A percentile compares a stretch with the other conserved stretches of the same genome.
phyloP scores from a whole-genome alignment of 176 grass and related monocot genomes.

The Juncus effusus region DNA sequence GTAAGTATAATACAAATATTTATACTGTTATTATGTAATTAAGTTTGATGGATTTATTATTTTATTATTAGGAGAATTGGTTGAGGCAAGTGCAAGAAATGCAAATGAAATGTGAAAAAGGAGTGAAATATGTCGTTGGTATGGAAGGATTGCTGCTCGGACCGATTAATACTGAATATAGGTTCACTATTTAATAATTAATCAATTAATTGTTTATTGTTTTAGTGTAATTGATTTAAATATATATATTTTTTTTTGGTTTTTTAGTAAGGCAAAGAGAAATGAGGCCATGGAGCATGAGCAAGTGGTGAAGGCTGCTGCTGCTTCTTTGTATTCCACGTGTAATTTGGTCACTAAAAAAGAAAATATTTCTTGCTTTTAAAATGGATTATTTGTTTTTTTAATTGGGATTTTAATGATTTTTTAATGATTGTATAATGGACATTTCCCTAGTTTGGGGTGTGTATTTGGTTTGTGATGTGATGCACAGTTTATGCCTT shows the following conservation, averaged over 20 bases:
- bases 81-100: constrained; percentile 96
- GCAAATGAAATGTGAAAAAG: constrained; percentile 72
- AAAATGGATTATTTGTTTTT: constrained; percentile 28
- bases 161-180: constrained; percentile 24
- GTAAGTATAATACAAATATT: constrained; percentile 38
- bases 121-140: constrained; percentile 48
- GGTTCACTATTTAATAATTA: constrained; percentile 5
- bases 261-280: constrained; percentile 63
- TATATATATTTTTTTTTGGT: constrained; percentile 1
- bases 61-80: constrained; percentile 60
- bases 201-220: background rate
- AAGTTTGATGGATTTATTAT: no score
- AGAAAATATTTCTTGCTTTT: constrained; percentile 65
- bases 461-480: background rate
- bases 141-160: constrained; percentile 38
- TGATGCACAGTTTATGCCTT: no score
- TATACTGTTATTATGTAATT: no score
- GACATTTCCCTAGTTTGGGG: background rate
- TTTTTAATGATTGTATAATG: constrained; percentile 14
- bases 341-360: constrained; percentile 72
- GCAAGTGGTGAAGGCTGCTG: constrained; percentile 79
- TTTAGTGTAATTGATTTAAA: background rate
- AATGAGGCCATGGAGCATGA: constrained; percentile 56
- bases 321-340: constrained; percentile 90
- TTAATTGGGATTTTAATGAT: background rate